Base-by-base conservation (phyloP, 208 protist species). In the Crithidia thermophila region DNA sequence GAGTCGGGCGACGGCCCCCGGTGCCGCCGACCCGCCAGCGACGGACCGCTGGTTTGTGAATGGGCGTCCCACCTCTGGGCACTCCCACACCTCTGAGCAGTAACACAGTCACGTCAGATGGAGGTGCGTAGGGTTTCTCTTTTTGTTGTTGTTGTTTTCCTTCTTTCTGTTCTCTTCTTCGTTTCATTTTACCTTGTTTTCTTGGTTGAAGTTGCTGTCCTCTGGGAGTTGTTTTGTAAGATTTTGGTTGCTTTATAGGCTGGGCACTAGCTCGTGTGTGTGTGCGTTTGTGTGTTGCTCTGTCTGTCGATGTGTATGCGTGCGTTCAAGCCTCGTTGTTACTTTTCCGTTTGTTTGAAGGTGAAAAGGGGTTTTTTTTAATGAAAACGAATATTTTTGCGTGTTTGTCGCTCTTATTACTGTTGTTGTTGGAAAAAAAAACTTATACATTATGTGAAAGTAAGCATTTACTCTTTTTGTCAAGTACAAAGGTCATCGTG, bases 41-140 rank as follows among this genome's bases (percentile, higher is more conserved):
- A 3, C 43, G 52, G 52, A 53, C n/a, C 39, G 52, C 28, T 74
- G 68, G 68, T 74, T 74, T 11, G 52, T 62, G 42, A 39, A 67
- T n/a, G 58, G 59, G 8, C 59, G 34, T 7, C 52, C 68, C 4
- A 60, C 31, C 16, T 51, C 57, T n/a, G 58, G 31, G 36, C 23
- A 59, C 36, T 28, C 51, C 14, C 49, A 36, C 27, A n/a, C 28
- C 20, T 42, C 53, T 0, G 33, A 46, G 1, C 28, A 46, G 23
- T 4, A 5, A 6, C 4, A 28, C 42, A 25, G 33, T 45, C 14
- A 2, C 21, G 28, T 52, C 9, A n/a, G 6, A 33, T 27, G 4
- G 11, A 43, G 42, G n/a, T 40, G 16, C 10, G 18, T 13, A 9
- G 16, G 51, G 8, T 21, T 18, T n/a, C 11, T 21, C 21, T 9